Conservation (phyloP, 768 basidiomycete species). For the Amanita jacksonii region DNA sequence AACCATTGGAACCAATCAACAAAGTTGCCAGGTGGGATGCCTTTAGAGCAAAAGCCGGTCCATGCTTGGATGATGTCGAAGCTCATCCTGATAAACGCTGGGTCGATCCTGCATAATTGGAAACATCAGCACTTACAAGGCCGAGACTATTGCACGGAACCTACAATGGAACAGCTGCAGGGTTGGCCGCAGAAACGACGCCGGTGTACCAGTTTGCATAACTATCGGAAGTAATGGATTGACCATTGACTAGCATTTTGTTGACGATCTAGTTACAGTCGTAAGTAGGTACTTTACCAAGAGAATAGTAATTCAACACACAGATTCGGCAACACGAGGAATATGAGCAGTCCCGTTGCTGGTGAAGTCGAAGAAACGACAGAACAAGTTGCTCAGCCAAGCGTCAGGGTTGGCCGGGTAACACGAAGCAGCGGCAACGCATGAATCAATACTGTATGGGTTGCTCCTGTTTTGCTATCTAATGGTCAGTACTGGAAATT, state of each 20-base stretch:
- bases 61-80: slow-evolving; percentile 12
- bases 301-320: not conserved
- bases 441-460: slow-evolving; percentile 8
- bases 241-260: not conserved
- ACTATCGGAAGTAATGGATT: slow-evolving; percentile 1
- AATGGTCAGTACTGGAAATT: not conserved
- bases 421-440: slow-evolving; percentile 12
- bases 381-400: slow-evolving; percentile 9
- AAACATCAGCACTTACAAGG: not conserved
- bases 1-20: slow-evolving; percentile 12
- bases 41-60: slow-evolving; percentile 10
- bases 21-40: slow-evolving; percentile 8
- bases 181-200: slow-evolving; percentile 4
- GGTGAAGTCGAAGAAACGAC: slow-evolving; percentile 8
- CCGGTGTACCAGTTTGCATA: slow-evolving; percentile 9
- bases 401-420: slow-evolving; percentile 10
- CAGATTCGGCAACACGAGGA: not conserved
- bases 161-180: slow-evolving; percentile 5
- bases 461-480: slow-evolving; percentile 4
- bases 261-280: slow-evolving; percentile 1
- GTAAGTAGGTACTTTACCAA: not conserved
- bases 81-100: slow-evolving; percentile 8
- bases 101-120: slow-evolving; percentile 9
- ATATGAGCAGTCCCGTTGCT: slow-evolving; percentile 1
- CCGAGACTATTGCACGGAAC: not conserved